Base-by-base conservation (phyloP, 805 yeast genomes). In the Lipomyces kockii region DNA sequence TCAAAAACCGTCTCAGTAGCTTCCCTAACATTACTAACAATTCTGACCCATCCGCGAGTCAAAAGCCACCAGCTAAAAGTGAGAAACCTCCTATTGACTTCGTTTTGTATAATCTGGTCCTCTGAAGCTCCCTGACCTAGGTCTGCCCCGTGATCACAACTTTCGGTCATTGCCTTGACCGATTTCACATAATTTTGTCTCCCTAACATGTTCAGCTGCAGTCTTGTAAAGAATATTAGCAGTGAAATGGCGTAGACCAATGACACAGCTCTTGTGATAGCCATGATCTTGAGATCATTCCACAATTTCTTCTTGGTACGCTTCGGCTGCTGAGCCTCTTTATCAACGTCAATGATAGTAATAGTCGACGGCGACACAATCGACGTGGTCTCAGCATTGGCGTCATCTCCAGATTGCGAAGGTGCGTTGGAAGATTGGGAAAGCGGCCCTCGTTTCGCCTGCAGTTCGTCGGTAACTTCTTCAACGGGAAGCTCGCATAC, bases 21-120 rank as follows among this genome's bases (percentile, higher is more conserved):
- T 0, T 77, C 75, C 73, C 86, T 86, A 35, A 91, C 85, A 25
- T 83, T 78, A 35, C 81, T 79, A 27, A 85, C 82, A 46, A 91
- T 79, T 43, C 82, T 80, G 27, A 82, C 73, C 92, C 95, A 92
- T 0, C 98, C 98, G 71, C 87, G 86, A 77, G 94, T 92, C 61
- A 94, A 81, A 58, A 94, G 78, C 97, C 97, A 94, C 97, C 98
- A 94, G 68, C 93, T 89, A 69, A 92, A 84, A 0, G 97, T 89
- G 58, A 94, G 81, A 76, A 90, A 94, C 61, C 92, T 89, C 74
- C 95, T 94, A 75, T 88, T 86, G 71, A 85, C 84, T 49, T 79
- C 81, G 39, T 74, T 76, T 25, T 73, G 74, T 43, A 77, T 61
- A n/a, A 64, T 70, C 49, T 59, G 72, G 53, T 70, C 72, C 49